A percentile compares a stretch with the other conserved stretches of the same genome.
These are phyloP conservation scores for Periconia macrospinosa DNA, from an alignment of 2,329 filamentous ascomycete species.

Conservation along the genomic window DNA sequence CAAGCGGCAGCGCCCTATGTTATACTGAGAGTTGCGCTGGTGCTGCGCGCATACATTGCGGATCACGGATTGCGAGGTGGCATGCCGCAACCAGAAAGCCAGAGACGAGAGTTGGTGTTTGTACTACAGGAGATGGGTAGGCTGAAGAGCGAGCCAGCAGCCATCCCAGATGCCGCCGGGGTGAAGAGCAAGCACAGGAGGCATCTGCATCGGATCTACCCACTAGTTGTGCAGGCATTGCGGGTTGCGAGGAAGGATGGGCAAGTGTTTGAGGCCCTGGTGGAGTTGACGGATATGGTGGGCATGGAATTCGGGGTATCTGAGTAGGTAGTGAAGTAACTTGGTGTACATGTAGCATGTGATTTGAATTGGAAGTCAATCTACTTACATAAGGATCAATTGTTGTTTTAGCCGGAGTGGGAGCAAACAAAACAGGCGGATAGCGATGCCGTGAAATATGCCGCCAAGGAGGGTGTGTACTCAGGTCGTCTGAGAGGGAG, in stretches of 20 bases:
- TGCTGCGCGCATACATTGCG: constrained; percentile 81
- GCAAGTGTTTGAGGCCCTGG: constrained; percentile 54
- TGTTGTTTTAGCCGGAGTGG: too few species aligned
- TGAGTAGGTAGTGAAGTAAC: constrained; percentile 20
- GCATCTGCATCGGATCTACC: constrained; percentile 80
- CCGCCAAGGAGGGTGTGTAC: too few species aligned
- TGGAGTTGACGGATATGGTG: constrained; percentile 45
- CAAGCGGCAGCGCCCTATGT: constrained; percentile 77
- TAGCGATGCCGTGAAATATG: background rate
- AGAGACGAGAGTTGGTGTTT: constrained; percentile 76
- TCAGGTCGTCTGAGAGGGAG: too few species aligned
- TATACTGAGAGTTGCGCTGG: constrained; percentile 77
- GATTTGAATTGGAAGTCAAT: background rate
- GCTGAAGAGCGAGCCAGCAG: constrained; percentile 69
- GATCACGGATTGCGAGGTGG: constrained; percentile 86
- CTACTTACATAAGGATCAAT: background rate
- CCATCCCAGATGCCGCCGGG: constrained; percentile 59
- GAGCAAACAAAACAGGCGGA: constrained; percentile 2
- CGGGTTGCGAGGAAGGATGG: constrained; percentile 65
- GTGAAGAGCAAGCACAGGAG: constrained; percentile 54
- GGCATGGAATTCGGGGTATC: constrained; percentile 39
- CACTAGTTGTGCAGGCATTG: constrained; percentile 69
- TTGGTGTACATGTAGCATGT: too few species aligned
- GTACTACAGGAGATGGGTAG: constrained; percentile 68
- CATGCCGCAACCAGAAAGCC: constrained; percentile 83